Evolutionary conservation across 192 early-diverging fungal species (phyloP), one percentile per base, ranked within the genome.

Genomic region (Dissophora ornata): DNA sequence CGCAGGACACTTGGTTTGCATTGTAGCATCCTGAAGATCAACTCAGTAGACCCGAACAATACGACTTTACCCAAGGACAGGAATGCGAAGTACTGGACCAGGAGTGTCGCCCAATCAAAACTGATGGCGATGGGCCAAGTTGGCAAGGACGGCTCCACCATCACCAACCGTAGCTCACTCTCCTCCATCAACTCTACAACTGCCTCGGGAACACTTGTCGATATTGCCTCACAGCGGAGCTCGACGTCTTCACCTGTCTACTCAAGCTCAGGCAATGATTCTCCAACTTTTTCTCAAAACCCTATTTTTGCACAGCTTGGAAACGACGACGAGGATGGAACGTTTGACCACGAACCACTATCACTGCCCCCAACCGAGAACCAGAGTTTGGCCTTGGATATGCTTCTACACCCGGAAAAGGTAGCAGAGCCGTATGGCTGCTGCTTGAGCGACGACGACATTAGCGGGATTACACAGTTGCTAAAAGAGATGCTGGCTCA

Each of bases 1-100:
- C 90, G 89, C 59, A 83, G 85, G 60, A 84, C 79, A 25, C 89
- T 91, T 74, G 88, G 88, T 16, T 57, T 91, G 13, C 80, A 87
- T 50, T 89, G 87, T 51, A 82, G 85, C 53, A 49, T 91, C 13
- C 62, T 91, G 12, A 80, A 79, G 49, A 66, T 93, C 65, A 93
- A 91, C 65, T 87, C 90, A 40, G 61, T 59, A 11, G 65, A 64
- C 52, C 73, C 53, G 22, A 45, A 47, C 19, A 21, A 65, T 3
- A 11, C 62, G 4, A 34, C 63, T 8, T 34, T 65, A 19, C 70
- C 52, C 21, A 77, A 47, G 32, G 67, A 74, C 21, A 67, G 61
- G 15, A 53, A 65, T 62, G 61, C 58, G 13, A 71, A 87, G 29
- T 61, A 84, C 18, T 91, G 87, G 88, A 47, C 71, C 18, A 48